Evolutionary conservation across 768 basidiomycete species (phyloP).

Genomic region (Serendipita sp.): DNA sequence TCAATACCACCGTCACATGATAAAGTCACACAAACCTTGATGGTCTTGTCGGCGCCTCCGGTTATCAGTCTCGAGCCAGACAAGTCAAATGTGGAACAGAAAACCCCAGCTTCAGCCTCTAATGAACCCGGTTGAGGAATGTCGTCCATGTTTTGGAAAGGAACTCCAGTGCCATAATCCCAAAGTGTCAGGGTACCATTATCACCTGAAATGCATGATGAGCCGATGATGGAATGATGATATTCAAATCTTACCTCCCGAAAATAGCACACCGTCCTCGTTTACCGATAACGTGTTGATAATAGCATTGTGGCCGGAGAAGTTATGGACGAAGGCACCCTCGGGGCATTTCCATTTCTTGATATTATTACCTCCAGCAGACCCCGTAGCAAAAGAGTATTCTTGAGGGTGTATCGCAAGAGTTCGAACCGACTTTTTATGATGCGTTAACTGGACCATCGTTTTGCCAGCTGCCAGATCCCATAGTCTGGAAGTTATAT

Average conservation of each 20-base stretch:
- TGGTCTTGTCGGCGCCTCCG: slow-evolving; percentile 96
- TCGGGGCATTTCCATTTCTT: slow-evolving; percentile 99
- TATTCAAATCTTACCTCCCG: slow-evolving; percentile 55
- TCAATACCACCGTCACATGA: neutral
- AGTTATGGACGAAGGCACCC: slow-evolving; percentile 90
- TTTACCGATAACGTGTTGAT: slow-evolving; percentile 93
- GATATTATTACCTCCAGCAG: slow-evolving; percentile 98
- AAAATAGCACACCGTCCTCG: slow-evolving; percentile 91
- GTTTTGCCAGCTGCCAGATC: slow-evolving; percentile 96
- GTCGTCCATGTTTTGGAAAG: slow-evolving; percentile 89
- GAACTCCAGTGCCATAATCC: slow-evolving; percentile 88
- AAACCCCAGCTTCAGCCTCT: slow-evolving; percentile 91
- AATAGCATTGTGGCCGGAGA: slow-evolving; percentile 90
- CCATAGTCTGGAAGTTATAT: slow-evolving; percentile 50
- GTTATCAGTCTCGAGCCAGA: slow-evolving; percentile 91
- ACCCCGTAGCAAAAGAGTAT: slow-evolving; percentile 89
- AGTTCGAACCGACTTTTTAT: slow-evolving; percentile 94
- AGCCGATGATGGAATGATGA: neutral
- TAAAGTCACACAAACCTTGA: slow-evolving; percentile 47
- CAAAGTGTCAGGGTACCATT: slow-evolving; percentile 84
- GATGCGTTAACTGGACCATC: slow-evolving; percentile 92
- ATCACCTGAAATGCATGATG: slow-evolving; percentile 38
- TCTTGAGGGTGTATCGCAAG: slow-evolving; percentile 92
- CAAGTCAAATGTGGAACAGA: slow-evolving; percentile 92
- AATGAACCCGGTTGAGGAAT: slow-evolving; percentile 94